phyloP scores from a whole-genome alignment of 345 rosid genomes.

The Lenwebbia sp. region DNA sequence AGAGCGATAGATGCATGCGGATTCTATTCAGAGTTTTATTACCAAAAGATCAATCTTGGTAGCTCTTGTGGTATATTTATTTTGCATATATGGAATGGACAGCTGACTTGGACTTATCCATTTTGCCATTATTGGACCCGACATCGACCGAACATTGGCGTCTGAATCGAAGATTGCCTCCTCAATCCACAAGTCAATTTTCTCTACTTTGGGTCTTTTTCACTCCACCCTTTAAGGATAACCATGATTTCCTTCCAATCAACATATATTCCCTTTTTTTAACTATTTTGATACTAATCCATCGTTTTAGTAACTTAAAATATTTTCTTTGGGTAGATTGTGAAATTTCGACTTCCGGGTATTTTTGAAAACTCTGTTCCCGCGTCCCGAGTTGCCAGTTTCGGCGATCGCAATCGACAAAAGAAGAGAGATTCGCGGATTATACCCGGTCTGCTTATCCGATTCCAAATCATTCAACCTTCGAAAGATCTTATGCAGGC shows the following conservation, averaged over 20 bases:
- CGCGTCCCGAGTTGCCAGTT: rapidly evolving
- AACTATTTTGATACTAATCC: background rate
- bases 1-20: rapidly evolving
- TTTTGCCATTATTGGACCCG: background rate
- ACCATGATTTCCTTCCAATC: background rate
- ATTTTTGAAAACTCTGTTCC: too few species aligned
- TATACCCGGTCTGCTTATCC: background rate
- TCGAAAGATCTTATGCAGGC: too few species aligned
- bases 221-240: background rate
- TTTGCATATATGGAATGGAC: background rate
- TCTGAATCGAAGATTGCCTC: background rate
- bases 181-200: background rate
- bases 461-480: background rate
- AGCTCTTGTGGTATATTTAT: background rate
- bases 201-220: background rate
- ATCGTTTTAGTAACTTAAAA: background rate
- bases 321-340: background rate
- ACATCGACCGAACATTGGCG: background rate
- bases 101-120: background rate
- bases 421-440: too few species aligned
- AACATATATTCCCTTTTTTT: background rate
- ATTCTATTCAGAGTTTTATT: background rate
- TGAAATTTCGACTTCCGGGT: rapidly evolving
- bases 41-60: background rate
- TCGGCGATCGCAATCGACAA: background rate